Evolutionary conservation across 108 stramenopile genomes (phyloP).

Genomic region (Discostella pseudostelligera): DNA sequence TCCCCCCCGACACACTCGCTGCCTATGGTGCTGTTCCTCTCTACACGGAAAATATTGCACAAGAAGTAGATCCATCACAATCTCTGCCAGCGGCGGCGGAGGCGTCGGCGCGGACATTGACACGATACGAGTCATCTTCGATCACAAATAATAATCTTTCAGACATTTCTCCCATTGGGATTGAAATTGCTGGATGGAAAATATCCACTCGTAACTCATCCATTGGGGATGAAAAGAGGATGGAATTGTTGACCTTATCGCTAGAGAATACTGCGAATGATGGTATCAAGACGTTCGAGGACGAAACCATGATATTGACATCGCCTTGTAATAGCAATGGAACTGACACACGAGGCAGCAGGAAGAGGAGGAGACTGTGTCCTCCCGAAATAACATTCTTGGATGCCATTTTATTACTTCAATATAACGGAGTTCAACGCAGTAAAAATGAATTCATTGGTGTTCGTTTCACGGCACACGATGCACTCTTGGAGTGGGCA

Average conservation of each 20-base stretch:
- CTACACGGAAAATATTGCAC: not conserved
- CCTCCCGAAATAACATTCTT: conserved; percentile 81
- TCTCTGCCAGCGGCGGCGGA: no score
- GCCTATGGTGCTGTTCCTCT: not conserved
- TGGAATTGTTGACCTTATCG: conserved; percentile 28
- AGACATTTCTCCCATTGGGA: conserved; percentile 23
- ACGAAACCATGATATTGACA: no score
- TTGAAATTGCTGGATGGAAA: conserved; percentile 27
- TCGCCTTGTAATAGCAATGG: no score
- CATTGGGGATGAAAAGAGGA: conserved; percentile 40
- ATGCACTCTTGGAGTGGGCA: conserved; percentile 69
- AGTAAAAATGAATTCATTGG: no score
- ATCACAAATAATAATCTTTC: no score
- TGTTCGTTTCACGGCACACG: not conserved
- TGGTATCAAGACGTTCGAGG: not conserved
- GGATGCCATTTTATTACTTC: conserved; percentile 50
- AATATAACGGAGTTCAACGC: conserved; percentile 6
- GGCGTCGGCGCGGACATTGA: no score
- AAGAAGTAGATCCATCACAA: no score
- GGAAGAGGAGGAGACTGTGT: conserved; percentile 35
- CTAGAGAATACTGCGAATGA: conserved; percentile 29
- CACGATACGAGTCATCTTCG: no score
- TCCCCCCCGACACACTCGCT: not conserved
- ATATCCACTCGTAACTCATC: conserved; percentile 37
- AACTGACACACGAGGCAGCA: not conserved